Percentiles rank a stretch among this genome's conserved stretches.
These are phyloP conservation scores for Cryptosporidium ubiquitum DNA, from an alignment of 169 alveolate genomes.

Conservation along the genomic window DNA sequence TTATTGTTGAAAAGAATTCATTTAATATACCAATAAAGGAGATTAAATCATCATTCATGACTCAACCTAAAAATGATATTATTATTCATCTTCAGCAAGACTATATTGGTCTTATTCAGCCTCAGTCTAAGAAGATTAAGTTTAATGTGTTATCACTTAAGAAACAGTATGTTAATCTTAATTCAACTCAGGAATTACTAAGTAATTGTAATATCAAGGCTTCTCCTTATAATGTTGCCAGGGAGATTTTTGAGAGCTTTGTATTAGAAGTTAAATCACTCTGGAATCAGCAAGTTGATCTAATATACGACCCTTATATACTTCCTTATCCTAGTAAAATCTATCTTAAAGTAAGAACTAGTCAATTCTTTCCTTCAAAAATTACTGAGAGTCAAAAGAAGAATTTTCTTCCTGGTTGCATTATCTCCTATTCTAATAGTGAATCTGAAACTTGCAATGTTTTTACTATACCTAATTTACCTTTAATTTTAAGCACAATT, in stretches of 20 bases:
- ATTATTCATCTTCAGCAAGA: conserved; percentile 3
- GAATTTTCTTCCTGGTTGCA: background rate
- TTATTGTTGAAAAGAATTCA: conserved; percentile 9
- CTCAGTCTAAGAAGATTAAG: background rate
- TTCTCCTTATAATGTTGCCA: conserved; percentile 12
- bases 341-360: conserved; percentile 24
- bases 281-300: conserved; percentile 10
- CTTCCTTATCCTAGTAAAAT: conserved; percentile 45
- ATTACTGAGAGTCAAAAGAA: background rate
- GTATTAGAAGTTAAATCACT: conserved; percentile 1
- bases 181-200: conserved; percentile 22
- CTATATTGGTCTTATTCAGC: background rate
- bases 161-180: conserved; percentile 24
- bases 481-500: background rate
- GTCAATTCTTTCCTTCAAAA: conserved; percentile 2
- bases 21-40: background rate
- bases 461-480: conserved; percentile 34
- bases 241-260: conserved; percentile 20
- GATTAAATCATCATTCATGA: background rate
- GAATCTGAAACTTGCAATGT: background rate
- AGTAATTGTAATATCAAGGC: conserved; percentile 5
- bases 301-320: conserved; percentile 34
- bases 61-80: conserved; percentile 27
- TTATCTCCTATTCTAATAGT: background rate
- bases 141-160: background rate